Conservation (phyloP, 2,329 filamentous ascomycete genomes). For the Botrytis deweyae region DNA sequence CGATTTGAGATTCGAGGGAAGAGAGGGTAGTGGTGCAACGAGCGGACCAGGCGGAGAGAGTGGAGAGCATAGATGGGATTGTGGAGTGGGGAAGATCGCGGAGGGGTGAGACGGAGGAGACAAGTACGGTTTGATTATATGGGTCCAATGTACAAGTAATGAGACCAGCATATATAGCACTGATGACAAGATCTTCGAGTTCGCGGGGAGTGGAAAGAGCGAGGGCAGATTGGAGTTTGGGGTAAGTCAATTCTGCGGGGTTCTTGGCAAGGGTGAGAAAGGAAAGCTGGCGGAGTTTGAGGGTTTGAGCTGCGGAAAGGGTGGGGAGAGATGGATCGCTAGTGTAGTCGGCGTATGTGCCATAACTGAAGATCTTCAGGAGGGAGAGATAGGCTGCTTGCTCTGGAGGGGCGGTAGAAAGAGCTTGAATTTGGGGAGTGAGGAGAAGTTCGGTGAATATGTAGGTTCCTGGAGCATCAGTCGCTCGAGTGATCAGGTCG, state of each 20-base stretch:
- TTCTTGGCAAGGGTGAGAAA: slow-evolving; percentile 77
- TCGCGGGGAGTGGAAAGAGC: slow-evolving; percentile 64
- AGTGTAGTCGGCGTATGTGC: slow-evolving; percentile 76
- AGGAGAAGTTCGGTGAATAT: slow-evolving; percentile 93
- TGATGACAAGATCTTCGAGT: slow-evolving; percentile 83
- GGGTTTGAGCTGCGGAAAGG: slow-evolving; percentile 69
- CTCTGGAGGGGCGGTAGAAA: slow-evolving; percentile 59
- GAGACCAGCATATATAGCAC: slow-evolving; percentile 82
- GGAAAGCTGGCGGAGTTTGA: slow-evolving; percentile 88
- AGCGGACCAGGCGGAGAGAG: slow-evolving; percentile 72
- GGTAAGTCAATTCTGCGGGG: slow-evolving; percentile 69
- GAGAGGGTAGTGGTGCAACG: slow-evolving; percentile 72
- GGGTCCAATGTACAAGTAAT: slow-evolving; percentile 83
- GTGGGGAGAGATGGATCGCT: slow-evolving; percentile 59
- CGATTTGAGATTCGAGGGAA: slow-evolving; percentile 75
- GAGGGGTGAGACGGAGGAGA: slow-evolving; percentile 78
- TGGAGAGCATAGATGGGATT: slow-evolving; percentile 65
- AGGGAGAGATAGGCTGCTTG: slow-evolving; percentile 64
- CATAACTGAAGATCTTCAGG: slow-evolving; percentile 88
- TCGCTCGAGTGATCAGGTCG: slow-evolving; percentile 84
- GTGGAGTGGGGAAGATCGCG: slow-evolving; percentile 79
- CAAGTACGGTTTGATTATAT: slow-evolving; percentile 67
- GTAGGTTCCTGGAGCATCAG: slow-evolving; percentile 84
- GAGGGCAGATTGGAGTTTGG: slow-evolving; percentile 63
- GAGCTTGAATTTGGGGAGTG: slow-evolving; percentile 72